Conservation (phyloP, 495 filamentous ascomycete genomes). For the Corynascus novoguineensis region DNA sequence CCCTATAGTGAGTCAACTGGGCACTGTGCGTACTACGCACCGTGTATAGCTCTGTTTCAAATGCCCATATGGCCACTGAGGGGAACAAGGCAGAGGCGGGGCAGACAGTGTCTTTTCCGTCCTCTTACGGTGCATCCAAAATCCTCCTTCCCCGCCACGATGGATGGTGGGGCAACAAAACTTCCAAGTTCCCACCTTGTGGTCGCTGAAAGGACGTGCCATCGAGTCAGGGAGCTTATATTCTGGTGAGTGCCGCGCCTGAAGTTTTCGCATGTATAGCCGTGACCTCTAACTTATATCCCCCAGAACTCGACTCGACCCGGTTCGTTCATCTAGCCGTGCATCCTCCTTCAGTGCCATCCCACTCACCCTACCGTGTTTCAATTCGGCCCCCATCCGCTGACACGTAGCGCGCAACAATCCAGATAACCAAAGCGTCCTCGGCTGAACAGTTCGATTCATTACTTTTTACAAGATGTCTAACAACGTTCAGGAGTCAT, state of each 20-base stretch:
- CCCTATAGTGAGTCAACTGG: neutral
- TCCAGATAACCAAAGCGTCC: neutral
- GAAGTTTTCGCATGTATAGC: neutral
- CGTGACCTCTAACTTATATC: neutral
- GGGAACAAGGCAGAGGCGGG: neutral
- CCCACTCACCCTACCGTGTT: neutral
- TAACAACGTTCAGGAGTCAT: slow-evolving; percentile 65
- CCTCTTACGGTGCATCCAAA: slow-evolving; percentile 1
- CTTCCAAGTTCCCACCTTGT: slow-evolving; percentile 9
- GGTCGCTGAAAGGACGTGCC: neutral
- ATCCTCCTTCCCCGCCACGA: slow-evolving; percentile 25
- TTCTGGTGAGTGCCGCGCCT: neutral
- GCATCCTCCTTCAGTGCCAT: neutral
- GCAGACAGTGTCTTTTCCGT: neutral
- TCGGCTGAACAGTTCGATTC: neutral
- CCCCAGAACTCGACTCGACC: neutral
- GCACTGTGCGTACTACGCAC: neutral
- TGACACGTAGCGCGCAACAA: neutral
- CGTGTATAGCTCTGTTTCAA: neutral
- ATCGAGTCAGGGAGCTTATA: slow-evolving; percentile 3
- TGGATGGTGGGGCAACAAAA: slow-evolving; percentile 28
- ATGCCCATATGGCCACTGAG: neutral
- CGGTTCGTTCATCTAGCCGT: neutral
- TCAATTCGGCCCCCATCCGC: neutral
- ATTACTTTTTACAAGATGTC: slow-evolving; percentile 56